Evolutionary conservation across 495 filamentous ascomycete genomes (phyloP), one percentile per base, ranked within the genome.

Genomic region (Pyrenula aspistea): DNA sequence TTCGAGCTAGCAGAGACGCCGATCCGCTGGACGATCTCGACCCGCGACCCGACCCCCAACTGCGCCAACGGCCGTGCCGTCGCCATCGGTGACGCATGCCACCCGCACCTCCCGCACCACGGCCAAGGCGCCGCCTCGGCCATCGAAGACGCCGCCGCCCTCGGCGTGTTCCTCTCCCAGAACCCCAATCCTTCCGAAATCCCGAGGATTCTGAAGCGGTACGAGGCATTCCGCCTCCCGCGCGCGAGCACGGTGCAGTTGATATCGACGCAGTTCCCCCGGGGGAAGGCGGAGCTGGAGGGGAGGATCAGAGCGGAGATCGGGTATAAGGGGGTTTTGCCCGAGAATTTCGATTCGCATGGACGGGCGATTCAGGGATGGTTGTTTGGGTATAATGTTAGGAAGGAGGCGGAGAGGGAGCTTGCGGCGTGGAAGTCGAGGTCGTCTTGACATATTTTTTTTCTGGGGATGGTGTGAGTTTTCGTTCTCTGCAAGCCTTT

Each of bases 21-120:
- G 70, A 78, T 47, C 73, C 74, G 20, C 77, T 86, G 2, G 68
- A 81, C 57, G 85, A 86, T 61, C 86, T 83, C 83, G 79, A 82
- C 53, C 68, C 86, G 12, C 82, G 80, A 66, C 76, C 84, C 52
- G 72, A 82, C 31, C 65, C 67, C 1, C 76, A 75, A 1, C 63
- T 86, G n/a, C 83, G 73, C 74, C 10, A 70, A 71, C 12, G 78
- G 73, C 1, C 75, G 71, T 36, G 81, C 87, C 53, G 83, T 78
- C 8, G 63, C 88, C 49, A 72, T 88, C 21, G 85, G 85, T 22
- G 85, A 87, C 62, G 79, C 85, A 3, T 84, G 82, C 53, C 85
- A 88, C 60, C 83, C 85, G 2, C 86, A 83, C 62, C 75, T 87
- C 2, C 72, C 72, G 0, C 73, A 75, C 24, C 60, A 73, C 53